Conservation (phyloP, 2,329 filamentous ascomycete species). For the Alternaria sp. region DNA sequence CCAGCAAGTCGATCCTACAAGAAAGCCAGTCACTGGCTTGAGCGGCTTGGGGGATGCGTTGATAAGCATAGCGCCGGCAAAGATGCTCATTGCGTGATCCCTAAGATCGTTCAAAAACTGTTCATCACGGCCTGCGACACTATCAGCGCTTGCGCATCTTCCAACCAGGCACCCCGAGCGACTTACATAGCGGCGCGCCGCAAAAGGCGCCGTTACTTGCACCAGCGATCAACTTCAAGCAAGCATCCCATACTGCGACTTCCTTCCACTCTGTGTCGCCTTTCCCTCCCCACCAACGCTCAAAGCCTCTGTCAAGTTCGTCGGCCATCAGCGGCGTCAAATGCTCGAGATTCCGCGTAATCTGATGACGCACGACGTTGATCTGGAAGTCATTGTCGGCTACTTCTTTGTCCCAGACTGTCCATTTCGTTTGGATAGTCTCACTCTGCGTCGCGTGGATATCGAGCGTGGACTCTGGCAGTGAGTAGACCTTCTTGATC, state of each 20-base stretch:
- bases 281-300: slow-evolving; percentile 16
- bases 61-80: slow-evolving; percentile 21
- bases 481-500: slow-evolving; percentile 20
- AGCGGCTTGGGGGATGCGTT: slow-evolving; percentile 18
- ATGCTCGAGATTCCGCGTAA: slow-evolving; percentile 19
- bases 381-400: slow-evolving; percentile 21
- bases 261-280: slow-evolving; percentile 19
- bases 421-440: slow-evolving; percentile 24
- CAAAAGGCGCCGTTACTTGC: slow-evolving; percentile 24
- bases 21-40: slow-evolving; percentile 15
- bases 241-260: slow-evolving; percentile 20
- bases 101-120: slow-evolving; percentile 15
- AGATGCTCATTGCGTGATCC: slow-evolving; percentile 22
- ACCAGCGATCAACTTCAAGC: slow-evolving; percentile 18
- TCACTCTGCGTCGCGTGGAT: slow-evolving; percentile 21
- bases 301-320: slow-evolving; percentile 18
- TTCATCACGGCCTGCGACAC: slow-evolving; percentile 15
- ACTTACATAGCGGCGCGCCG: slow-evolving; percentile 22
- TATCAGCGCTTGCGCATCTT: not conserved
- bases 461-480: slow-evolving; percentile 17
- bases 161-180: not conserved
- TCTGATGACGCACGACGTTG: slow-evolving; percentile 24
- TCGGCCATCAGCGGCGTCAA: slow-evolving; percentile 22
- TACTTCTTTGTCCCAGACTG: slow-evolving; percentile 21
- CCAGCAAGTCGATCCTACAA: slow-evolving; percentile 16